Base-by-base conservation (phyloP, 495 filamentous ascomycete species). In the Choiromyces venosus region DNA sequence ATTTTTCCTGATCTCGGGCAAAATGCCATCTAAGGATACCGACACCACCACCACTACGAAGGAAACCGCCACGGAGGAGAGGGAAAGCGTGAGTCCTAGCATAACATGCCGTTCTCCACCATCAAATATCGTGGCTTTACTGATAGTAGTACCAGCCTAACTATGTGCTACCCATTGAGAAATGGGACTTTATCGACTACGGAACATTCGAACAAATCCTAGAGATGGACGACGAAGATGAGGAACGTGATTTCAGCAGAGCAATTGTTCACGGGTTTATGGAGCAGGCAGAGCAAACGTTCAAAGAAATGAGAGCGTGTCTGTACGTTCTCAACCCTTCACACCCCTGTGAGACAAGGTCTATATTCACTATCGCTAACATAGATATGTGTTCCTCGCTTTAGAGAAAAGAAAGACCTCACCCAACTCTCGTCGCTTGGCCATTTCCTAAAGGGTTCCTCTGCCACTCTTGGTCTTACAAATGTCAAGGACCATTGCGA, bases 361-460 rank as follows among this genome's bases (percentile, higher is more conserved):
- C 40, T 44, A 36, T 25, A 68, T 39, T 68, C 65, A 69, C 61
- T 18, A 78, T 79, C 19, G 66, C 39, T 79, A 77, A 71, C 72
- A 76, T 37, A 33, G 69, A 75, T 77, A 71, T 80, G 68, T 33
- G 44, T 71, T 67, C 46, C 66, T 68, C 73, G 73, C 70, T 77
- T 65, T 76, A 97, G 94, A 44, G 80, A 86, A 74, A 78, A 85
- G 16, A 84, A 85, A 73, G 86, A 96, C 73, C 89, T 97, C 46
- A 82, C 82, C 4, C 84, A 88, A 71, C 89, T 99, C 21, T 97
- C 94, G 25, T 85, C 85, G 21, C 88, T 96, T 37, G 95, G 95
- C 36, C 95, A 99, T 83, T 99, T 97, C 85, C 85, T 99, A 70
- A 99, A 99, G 83, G 95, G 95, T 52, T 97, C 94, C n/a, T 97